Evolutionary conservation across 495 filamentous ascomycete species (phyloP), one percentile per base, ranked within the genome.

Genomic region (Gamarada debralockiae): DNA sequence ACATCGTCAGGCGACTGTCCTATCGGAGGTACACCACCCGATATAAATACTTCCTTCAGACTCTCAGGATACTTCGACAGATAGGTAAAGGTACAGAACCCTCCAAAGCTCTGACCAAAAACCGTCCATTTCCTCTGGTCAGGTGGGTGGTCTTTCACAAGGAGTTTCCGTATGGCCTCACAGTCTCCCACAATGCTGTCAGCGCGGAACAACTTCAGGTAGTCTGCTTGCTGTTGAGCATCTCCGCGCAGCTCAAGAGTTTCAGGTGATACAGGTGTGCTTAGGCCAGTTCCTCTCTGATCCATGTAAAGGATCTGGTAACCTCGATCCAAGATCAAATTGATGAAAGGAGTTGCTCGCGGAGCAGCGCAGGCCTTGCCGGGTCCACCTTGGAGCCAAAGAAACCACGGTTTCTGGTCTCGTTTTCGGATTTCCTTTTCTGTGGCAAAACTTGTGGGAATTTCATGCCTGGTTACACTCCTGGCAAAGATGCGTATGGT

Each of bases 41-140:
- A 84, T 21, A 89, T 73, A 63, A 95, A 97, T 18, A 79, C 87
- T 70, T 97, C 92, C 25, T 76, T 77, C 41, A 97, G 70, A 0
- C 86, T 83, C 31, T 90, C 77, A 0, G 90, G 89, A 55, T 81
- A 84, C 51, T 85, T 78, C n/a, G 87, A 93, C 8, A 97, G 75
- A 67, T 96, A 97, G 22, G 84, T 86, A n/a, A 86, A 71, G 7
- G 74, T 73, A 52, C 87, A 91, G 68, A 96, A 96, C 1, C 92
- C 92, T 24, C 92, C 92, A 63, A 93, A 97, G 17, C 85, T 90
- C 69, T 96, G 92, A 10, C 92, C 92, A 44, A 95, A 81, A 29
- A 89, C 73, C 37, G 71, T 82, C 92, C 92, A 96, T 69, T 86
- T 86, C 60, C 81, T 79, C 59, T 87, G 81, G 13, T 84, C 81